These are phyloP conservation scores for Stagonosporopsis vannaccii DNA, from an alignment of 2,329 filamentous ascomycete genomes.

Conservation along the genomic window DNA sequence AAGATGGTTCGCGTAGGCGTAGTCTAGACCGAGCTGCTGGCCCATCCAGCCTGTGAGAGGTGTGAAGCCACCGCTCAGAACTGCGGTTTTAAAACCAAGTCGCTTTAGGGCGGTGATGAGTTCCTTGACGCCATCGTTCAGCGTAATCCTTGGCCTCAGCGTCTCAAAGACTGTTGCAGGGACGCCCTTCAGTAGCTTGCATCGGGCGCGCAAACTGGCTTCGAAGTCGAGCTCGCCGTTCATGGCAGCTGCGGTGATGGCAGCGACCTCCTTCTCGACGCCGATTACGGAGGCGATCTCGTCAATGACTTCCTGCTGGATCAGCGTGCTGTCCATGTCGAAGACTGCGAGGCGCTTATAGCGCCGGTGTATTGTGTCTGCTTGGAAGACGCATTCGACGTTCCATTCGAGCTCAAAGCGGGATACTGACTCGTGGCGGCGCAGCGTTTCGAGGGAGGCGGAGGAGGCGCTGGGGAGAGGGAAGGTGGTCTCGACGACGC, in stretches of 20 bases:
- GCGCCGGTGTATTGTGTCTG: constrained; percentile 74
- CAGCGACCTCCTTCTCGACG: constrained; percentile 80
- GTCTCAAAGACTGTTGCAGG: constrained; percentile 79
- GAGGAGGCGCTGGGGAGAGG: constrained; percentile 62
- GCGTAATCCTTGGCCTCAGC: constrained; percentile 75
- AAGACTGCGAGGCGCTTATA: constrained; percentile 91
- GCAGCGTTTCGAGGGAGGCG: constrained; percentile 69
- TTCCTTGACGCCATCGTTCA: constrained; percentile 80
- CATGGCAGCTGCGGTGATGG: constrained; percentile 94
- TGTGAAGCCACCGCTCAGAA: constrained; percentile 90
- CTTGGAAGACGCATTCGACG: constrained; percentile 81
- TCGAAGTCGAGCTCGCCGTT: constrained; percentile 94
- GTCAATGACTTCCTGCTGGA: constrained; percentile 97
- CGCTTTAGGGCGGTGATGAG: constrained; percentile 77
- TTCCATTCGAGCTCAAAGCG: constrained; percentile 89
- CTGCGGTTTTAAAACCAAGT: constrained; percentile 85
- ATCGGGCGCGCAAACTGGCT: constrained; percentile 79
- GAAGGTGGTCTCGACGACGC: constrained; percentile 71
- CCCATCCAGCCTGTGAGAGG: constrained; percentile 90
- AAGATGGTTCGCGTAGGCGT: constrained; percentile 88
- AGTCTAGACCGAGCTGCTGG: constrained; percentile 79
- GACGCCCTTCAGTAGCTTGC: constrained; percentile 81
- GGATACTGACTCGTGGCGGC: constrained; percentile 81
- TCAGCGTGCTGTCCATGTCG: constrained; percentile 98
- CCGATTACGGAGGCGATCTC: constrained; percentile 86